These are phyloP conservation scores for Tinospora cordifolia DNA, from an alignment of 164 flowering plant species.

Conservation along the genomic window DNA sequence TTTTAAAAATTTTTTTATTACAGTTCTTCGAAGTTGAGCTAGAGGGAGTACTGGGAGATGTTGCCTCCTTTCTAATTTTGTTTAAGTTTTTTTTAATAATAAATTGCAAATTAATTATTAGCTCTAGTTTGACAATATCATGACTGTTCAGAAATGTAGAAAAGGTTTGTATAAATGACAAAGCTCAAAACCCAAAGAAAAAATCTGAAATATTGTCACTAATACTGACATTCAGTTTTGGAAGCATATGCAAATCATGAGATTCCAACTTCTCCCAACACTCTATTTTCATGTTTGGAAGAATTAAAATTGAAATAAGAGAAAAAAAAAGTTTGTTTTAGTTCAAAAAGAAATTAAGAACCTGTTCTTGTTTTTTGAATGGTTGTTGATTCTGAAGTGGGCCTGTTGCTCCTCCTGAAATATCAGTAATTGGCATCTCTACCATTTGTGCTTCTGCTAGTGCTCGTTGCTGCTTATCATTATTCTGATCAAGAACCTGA, in stretches of 20 bases:
- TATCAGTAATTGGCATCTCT: slow-evolving; percentile 42
- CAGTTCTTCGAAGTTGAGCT: background rate
- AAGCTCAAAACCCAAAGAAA: no score
- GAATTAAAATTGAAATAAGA: slow-evolving; percentile 3
- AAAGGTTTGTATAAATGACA: no score
- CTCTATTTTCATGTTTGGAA: slow-evolving; percentile 29
- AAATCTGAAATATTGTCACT: no score
- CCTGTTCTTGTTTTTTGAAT: slow-evolving; percentile 53
- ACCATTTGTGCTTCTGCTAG: no score
- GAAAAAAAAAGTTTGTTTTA: background rate
- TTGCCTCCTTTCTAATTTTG: background rate
- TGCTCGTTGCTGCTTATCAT: slow-evolving; percentile 37
- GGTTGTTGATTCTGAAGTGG: slow-evolving; percentile 29
- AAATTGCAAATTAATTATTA: no score
- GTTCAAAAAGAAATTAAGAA: slow-evolving; percentile 12
- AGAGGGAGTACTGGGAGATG: background rate
- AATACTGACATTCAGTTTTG: background rate
- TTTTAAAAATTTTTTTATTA: background rate
- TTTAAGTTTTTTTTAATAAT: no score
- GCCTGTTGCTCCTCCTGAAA: slow-evolving; percentile 29
- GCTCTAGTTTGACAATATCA: no score
- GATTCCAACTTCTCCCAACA: slow-evolving; percentile 25
- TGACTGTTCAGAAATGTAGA: no score
- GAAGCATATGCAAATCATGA: slow-evolving; percentile 7
- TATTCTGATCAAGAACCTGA: slow-evolving; percentile 33